Percentiles rank a stretch among this genome's conserved stretches.
Evolutionary conservation across 106 monocot genomes (phyloP).

Genomic region (Ottelia alismoides): DNA sequence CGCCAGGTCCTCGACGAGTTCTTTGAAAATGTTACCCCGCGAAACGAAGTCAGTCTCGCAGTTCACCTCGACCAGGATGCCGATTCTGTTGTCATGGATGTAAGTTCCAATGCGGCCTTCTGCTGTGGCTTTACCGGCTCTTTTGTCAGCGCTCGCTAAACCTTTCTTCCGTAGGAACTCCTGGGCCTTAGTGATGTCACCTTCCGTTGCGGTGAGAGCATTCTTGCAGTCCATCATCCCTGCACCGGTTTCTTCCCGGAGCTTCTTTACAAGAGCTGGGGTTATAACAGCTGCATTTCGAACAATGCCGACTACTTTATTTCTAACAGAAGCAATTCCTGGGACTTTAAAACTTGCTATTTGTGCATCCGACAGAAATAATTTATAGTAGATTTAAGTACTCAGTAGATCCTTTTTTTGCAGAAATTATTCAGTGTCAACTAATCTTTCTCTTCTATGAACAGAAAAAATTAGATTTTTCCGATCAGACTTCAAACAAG

Average conservation of each 20-base stretch:
- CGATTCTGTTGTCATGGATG: slow-evolving; percentile 84
- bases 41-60: slow-evolving; percentile 98
- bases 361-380: too few relatives aligned
- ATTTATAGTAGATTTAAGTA: too few relatives aligned
- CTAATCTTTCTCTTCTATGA: not conserved
- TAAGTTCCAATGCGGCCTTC: slow-evolving; percentile 94
- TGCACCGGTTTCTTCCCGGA: slow-evolving; percentile 88
- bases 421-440: slow-evolving; percentile 2
- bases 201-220: slow-evolving; percentile 65
- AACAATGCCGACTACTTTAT: not conserved
- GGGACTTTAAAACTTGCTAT: too few relatives aligned
- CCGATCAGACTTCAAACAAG: too few relatives aligned
- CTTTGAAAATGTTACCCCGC: slow-evolving; percentile 77
- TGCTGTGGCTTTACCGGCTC: slow-evolving; percentile 70
- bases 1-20: slow-evolving; percentile 85
- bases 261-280: slow-evolving; percentile 75
- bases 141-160: slow-evolving; percentile 88
- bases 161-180: slow-evolving; percentile 89
- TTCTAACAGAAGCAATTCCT: too few relatives aligned
- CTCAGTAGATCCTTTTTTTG: too few relatives aligned
- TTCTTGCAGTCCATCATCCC: slow-evolving; percentile 99
- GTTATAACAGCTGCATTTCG: slow-evolving; percentile 52
- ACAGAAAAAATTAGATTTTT: too few relatives aligned
- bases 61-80: slow-evolving; percentile 86
- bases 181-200: slow-evolving; percentile 76